A percentile compares a stretch with the other conserved stretches of the same genome.
Evolutionary conservation across 1,139 yeast genomes (phyloP).

Genomic region (Protomyces arabidopsidicola): DNA sequence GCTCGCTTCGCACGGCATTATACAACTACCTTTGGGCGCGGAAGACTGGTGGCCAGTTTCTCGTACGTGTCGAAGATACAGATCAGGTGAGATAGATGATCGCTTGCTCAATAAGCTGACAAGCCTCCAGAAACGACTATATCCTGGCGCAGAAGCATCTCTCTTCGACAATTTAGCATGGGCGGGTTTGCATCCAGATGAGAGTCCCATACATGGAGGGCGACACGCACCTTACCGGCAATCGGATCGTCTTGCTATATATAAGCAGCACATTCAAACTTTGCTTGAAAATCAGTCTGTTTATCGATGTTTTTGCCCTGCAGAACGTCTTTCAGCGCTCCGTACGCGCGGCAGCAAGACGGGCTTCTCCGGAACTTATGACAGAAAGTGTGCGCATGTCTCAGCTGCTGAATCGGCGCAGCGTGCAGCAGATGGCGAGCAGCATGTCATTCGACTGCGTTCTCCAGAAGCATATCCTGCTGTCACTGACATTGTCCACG

Average conservation of each 20-base stretch:
- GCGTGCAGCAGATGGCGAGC: slow-evolving; percentile 40
- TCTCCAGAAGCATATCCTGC: slow-evolving; percentile 7
- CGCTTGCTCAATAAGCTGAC: not conserved
- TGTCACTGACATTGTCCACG: slow-evolving; percentile 26
- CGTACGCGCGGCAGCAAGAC: slow-evolving; percentile 67
- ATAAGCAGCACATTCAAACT: slow-evolving; percentile 52
- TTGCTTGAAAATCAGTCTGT: slow-evolving; percentile 66
- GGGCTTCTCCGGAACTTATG: slow-evolving; percentile 89
- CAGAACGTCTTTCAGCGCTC: slow-evolving; percentile 64
- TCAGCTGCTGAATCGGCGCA: slow-evolving; percentile 44
- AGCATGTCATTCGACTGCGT: slow-evolving; percentile 38
- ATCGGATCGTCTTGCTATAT: slow-evolving; percentile 67
- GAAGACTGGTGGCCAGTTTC: slow-evolving; percentile 72
- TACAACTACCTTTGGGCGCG: slow-evolving; percentile 81
- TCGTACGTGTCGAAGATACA: slow-evolving; percentile 85
- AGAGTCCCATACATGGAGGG: slow-evolving; percentile 70
- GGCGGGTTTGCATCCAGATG: slow-evolving; percentile 75
- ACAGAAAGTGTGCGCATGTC: slow-evolving; percentile 62
- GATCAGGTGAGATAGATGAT: slow-evolving; percentile 47
- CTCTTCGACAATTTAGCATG: slow-evolving; percentile 70
- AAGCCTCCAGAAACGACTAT: slow-evolving; percentile 50
- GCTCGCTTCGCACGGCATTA: slow-evolving; percentile 86
- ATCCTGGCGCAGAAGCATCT: slow-evolving; percentile 74
- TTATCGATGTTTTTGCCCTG: slow-evolving; percentile 79
- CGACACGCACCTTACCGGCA: slow-evolving; percentile 74